Base-by-base conservation (phyloP, 2,329 filamentous ascomycete species). In the Curvularia eragrostidis region DNA sequence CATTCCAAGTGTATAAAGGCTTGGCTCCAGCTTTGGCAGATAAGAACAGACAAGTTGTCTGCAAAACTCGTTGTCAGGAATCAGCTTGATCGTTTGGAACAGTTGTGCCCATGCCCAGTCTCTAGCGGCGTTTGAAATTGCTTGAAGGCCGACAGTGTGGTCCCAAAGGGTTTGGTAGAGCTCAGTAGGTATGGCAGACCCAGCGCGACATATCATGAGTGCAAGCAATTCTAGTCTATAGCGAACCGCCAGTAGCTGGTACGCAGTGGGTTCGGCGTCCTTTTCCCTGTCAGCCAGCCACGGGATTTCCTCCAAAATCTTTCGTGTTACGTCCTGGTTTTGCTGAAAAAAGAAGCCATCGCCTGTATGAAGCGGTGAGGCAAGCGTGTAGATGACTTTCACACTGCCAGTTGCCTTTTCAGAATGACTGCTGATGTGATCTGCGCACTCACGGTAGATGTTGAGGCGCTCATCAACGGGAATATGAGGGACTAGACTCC, bases 341-440 rank as follows among this genome's bases (percentile, higher is more conserved):
- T 73, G 46, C 19, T 67, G 58, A 39, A 77, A 70, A 52, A 74
- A 71, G 1, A 28, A 21, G 2, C 48, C 48, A 26, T 75, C 70
- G 4, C 55, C 57, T 10, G 54, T 57, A 12, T 49, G 46, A 2
- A 57, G n/a, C 4, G 44, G 38, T 8, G 55, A 48, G 9, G 58
- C 60, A 15, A 77, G 58, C 8, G 71, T 81, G 71, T 34, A 79
- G 69, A 72, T 80, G 15, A 87, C 88, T 69, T 87, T 89, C 19
- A 93, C 83, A 65, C 91, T 95, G 1, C 91, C 91, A 6, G 90
- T 83, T 0, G 89, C 87, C 13, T 87, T 89, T 9, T 78, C 62
- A 1, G 87, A 88, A 71, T 84, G 87, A 21, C 82, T 78, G 2
- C 83, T 80, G 44, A 96, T 88, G 66, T 94, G 89, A 44, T 83